phyloP scores from a whole-genome alignment of 805 yeast species.

The Ogataea nitratoaversa region DNA sequence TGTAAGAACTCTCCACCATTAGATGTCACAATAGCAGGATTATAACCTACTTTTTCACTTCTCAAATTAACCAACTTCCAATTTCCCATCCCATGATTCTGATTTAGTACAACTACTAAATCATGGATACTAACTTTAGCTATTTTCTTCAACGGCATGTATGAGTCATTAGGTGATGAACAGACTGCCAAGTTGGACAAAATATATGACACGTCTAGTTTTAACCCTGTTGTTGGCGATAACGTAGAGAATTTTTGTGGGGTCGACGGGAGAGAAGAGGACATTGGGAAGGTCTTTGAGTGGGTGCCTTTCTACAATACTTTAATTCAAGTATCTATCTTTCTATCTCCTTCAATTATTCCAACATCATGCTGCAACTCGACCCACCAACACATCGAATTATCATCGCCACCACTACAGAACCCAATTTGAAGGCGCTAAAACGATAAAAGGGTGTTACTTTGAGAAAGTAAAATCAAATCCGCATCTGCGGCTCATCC shows the following conservation, averaged over 20 bases:
- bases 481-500: too few relatives aligned
- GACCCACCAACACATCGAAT: too few relatives aligned
- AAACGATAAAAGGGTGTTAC: too few relatives aligned
- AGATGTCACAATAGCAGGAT: constrained; percentile 30
- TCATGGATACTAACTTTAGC: constrained; percentile 52
- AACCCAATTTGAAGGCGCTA: too few relatives aligned
- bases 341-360: too few relatives aligned
- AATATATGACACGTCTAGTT: constrained; percentile 63
- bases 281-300: neutral
- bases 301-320: neutral
- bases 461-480: too few relatives aligned
- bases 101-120: constrained; percentile 44
- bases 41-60: constrained; percentile 45
- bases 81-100: constrained; percentile 39
- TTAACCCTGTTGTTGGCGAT: neutral
- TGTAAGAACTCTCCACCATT: constrained; percentile 34
- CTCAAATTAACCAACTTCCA: constrained; percentile 80
- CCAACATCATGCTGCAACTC: too few relatives aligned
- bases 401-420: too few relatives aligned
- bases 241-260: neutral
- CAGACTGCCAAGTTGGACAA: constrained; percentile 64
- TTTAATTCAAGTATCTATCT: neutral
- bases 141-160: constrained; percentile 31
- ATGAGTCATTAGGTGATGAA: constrained; percentile 62
- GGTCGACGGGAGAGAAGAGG: neutral